Conservation (phyloP, 140 eudicot species). For the Cichorium intybus region DNA sequence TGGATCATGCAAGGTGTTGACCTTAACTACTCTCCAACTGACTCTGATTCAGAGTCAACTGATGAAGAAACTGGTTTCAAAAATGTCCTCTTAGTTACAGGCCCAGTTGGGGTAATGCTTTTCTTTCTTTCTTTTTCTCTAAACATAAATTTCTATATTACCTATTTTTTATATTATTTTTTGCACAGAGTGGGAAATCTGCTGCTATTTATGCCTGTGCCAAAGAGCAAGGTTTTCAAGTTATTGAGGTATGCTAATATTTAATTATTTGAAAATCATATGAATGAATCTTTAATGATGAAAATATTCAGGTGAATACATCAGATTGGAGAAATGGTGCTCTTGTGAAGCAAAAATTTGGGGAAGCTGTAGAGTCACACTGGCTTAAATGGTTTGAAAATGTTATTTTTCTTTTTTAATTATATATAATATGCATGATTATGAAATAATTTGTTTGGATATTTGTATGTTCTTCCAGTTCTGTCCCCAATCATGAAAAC, state of each 20-base stretch:
- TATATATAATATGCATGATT: neutral
- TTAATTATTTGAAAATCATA: neutral
- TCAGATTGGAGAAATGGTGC: conserved; percentile 99
- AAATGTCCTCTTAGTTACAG: conserved; percentile 88
- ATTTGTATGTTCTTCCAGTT: conserved; percentile 45
- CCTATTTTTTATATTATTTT: conserved; percentile 2
- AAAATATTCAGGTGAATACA: conserved; percentile 67
- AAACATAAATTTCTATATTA: neutral
- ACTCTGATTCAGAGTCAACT: conserved; percentile 49
- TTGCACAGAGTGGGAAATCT: conserved; percentile 88
- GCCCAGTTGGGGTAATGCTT: conserved; percentile 93
- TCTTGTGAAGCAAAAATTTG: conserved; percentile 87
- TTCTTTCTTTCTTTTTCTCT: conserved; percentile 6
- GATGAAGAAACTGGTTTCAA: conserved; percentile 57
- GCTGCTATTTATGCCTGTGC: conserved; percentile 99
- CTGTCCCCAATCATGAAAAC: conserved; percentile 39
- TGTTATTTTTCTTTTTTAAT: neutral
- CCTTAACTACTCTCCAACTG: conserved; percentile 45
- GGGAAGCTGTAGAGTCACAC: conserved; percentile 95
- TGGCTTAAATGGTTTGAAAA: conserved; percentile 73
- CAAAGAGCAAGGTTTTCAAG: conserved; percentile 93
- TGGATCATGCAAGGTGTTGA: conserved; percentile 32
- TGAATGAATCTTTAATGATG: neutral
- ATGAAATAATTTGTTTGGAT: neutral
- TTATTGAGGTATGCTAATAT: conserved; percentile 69